These are phyloP conservation scores for Pichia sp. DNA, from an alignment of 1,139 yeast genomes.

Conservation along the genomic window DNA sequence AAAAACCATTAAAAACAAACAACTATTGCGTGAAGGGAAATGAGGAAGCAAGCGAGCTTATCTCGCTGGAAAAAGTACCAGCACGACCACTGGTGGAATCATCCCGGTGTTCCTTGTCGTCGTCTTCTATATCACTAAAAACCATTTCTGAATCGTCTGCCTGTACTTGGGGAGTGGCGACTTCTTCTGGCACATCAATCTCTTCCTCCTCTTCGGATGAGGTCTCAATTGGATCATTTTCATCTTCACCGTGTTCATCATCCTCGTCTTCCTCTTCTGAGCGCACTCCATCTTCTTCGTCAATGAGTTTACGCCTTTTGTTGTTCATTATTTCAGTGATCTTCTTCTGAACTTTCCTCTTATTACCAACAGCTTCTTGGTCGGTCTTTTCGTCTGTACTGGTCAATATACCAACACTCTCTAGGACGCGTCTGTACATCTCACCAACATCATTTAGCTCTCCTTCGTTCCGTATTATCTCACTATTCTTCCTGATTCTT, in stretches of 20 bases:
- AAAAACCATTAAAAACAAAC: no score
- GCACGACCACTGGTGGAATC: neutral
- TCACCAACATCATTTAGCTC: constrained; percentile 28
- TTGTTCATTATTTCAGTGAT: constrained; percentile 1
- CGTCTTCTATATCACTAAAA: constrained; percentile 14
- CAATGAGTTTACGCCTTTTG: constrained; percentile 4
- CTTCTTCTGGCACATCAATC: neutral
- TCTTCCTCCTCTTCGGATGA: constrained; percentile 8
- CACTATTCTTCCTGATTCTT: constrained; percentile 43
- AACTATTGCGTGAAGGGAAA: constrained; percentile 11
- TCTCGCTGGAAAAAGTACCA: constrained; percentile 7
- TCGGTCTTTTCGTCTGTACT: neutral
- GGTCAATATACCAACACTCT: constrained; percentile 6
- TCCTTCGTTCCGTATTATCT: constrained; percentile 24
- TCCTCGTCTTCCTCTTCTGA: constrained; percentile 3
- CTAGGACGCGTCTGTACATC: constrained; percentile 18
- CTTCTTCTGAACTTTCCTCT: constrained; percentile 1
- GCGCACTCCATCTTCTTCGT: neutral
- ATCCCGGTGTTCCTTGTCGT: neutral
- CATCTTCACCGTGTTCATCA: constrained; percentile 11
- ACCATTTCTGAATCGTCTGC: constrained; percentile 10
- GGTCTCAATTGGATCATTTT: constrained; percentile 13
- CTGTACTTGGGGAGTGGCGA: neutral
- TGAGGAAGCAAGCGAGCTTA: constrained; percentile 12
- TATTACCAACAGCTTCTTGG: neutral